A percentile compares a stretch with the other conserved stretches of the same genome.
Evolutionary conservation across 108 stramenopile genomes (phyloP).

Genomic region (Fistulifera pelliculosa): DNA sequence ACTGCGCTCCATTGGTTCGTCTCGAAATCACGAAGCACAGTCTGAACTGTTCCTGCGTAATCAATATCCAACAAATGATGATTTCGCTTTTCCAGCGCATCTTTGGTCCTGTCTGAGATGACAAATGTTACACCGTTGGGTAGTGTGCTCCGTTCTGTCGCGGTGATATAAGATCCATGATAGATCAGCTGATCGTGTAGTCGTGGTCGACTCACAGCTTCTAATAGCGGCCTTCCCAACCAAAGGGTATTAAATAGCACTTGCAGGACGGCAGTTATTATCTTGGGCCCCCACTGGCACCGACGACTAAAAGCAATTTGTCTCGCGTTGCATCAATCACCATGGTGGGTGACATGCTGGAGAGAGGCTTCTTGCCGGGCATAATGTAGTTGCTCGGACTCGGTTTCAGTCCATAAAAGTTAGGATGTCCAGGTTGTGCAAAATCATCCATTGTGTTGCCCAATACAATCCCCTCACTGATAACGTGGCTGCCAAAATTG

Average conservation of each 20-base stretch:
- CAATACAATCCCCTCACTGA: slow-evolving; percentile 60
- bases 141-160: slow-evolving; percentile 18
- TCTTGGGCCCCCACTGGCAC: slow-evolving; percentile 74
- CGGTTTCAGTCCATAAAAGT: slow-evolving; percentile 55
- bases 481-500: slow-evolving; percentile 29
- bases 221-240: slow-evolving; percentile 55
- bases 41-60: slow-evolving; percentile 60
- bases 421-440: slow-evolving; percentile 49
- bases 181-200: slow-evolving; percentile 75
- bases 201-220: slow-evolving; percentile 44
- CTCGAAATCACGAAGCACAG: slow-evolving; percentile 58
- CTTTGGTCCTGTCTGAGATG: slow-evolving; percentile 31
- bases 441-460: slow-evolving; percentile 80
- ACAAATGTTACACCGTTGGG: slow-evolving; percentile 29
- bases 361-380: slow-evolving; percentile 68
- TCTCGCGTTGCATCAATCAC: slow-evolving; percentile 27
- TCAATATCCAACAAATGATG: slow-evolving; percentile 42
- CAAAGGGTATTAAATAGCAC: slow-evolving; percentile 52
- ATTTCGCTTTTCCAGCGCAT: slow-evolving; percentile 33
- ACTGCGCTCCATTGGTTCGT: slow-evolving; percentile 45
- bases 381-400: slow-evolving; percentile 56
- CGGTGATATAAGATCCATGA: slow-evolving; percentile 41
- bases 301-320: slow-evolving; percentile 40
- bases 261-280: slow-evolving; percentile 68
- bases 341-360: slow-evolving; percentile 79